Evolutionary conservation across 2,329 filamentous ascomycete genomes (phyloP), one percentile per base, ranked within the genome.

Genomic region (Colletotrichum musicola): DNA sequence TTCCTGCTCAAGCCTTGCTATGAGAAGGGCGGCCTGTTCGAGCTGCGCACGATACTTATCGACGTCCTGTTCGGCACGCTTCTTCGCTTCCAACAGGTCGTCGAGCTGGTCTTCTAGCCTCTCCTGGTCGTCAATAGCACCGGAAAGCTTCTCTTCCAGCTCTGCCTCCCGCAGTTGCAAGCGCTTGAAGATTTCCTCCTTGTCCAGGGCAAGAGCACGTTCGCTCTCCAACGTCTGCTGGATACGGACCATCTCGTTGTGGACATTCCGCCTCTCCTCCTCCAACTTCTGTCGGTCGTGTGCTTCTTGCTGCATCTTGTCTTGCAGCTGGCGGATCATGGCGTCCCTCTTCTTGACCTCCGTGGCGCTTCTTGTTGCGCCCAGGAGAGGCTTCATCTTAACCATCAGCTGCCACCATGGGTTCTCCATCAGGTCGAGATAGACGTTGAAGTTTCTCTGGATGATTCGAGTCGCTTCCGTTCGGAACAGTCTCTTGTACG

Each of bases 121-220:
- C 77, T 98, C 95, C 77, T 98, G 95, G 74, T 99, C 97, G 22
- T 97, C 93, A 68, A 98, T 89, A 35, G 95, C 95, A 46, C 93
- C 95, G 44, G 94, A 89, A 30, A 99, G 87, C 81, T 98, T 98
- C 75, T 99, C 97, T 60, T 92, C 93, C 4, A 99, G 87, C 77
- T 99, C 95, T 12, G 90, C 87, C 80, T 99, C 96, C n/a, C 96
- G 92, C 61, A 91, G 84, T 77, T 98, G 96, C 22, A 99, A 85
- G n/a, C 97, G 90, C 77, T 95, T 97, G 85, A 98, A 99, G 69
- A 99, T 99, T 75, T 99, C 96, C 77, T 99, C 97, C 78, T 99
- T 99, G 80, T 99, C 96, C 5, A 99, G 84, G 1, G 96, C 96
- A 49, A 99, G 85, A n/a, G 95, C 93, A 57, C 96, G 90, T 80